phyloP scores from a whole-genome alignment of 78 protist species.

The Dictyostelium brefeldianum region DNA sequence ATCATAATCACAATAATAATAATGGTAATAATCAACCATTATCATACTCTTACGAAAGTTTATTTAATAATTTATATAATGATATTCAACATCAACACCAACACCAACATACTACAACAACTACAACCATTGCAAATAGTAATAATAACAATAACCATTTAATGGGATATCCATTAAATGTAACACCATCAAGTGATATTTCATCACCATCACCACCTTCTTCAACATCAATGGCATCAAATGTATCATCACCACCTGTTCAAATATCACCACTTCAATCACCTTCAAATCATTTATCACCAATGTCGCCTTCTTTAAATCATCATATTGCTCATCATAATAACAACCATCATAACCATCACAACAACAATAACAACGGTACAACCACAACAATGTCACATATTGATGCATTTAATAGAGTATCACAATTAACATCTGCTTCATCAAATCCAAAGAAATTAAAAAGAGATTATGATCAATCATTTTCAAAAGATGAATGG shows the following conservation, averaged over 20 bases:
- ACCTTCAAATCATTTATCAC: conserved; percentile 10
- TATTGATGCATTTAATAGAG: background rate
- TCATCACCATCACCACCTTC: conserved; percentile 29
- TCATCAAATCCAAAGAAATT: conserved; percentile 9
- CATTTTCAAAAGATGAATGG: conserved; percentile 68
- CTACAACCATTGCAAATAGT: background rate
- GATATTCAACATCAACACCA: conserved; percentile 26
- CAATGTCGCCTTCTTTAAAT: background rate
- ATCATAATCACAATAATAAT: background rate
- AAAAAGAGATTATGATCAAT: conserved; percentile 59
- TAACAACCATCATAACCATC: background rate
- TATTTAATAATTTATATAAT: conserved; percentile 16
- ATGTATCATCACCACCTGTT: conserved; percentile 20
- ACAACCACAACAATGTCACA: background rate
- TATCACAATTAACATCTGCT: conserved; percentile 15
- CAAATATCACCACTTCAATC: conserved; percentile 20
- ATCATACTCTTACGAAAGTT: conserved; percentile 3
- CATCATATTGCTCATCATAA: background rate
- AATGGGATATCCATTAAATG: background rate
- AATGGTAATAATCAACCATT: background rate
- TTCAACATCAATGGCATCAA: background rate
- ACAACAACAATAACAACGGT: background rate
- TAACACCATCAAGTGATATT: conserved; percentile 30
- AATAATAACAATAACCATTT: background rate
- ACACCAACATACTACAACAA: background rate